phyloP scores from a whole-genome alignment of 108 stramenopile genomes.

The Nannochloropsis gaditana region DNA sequence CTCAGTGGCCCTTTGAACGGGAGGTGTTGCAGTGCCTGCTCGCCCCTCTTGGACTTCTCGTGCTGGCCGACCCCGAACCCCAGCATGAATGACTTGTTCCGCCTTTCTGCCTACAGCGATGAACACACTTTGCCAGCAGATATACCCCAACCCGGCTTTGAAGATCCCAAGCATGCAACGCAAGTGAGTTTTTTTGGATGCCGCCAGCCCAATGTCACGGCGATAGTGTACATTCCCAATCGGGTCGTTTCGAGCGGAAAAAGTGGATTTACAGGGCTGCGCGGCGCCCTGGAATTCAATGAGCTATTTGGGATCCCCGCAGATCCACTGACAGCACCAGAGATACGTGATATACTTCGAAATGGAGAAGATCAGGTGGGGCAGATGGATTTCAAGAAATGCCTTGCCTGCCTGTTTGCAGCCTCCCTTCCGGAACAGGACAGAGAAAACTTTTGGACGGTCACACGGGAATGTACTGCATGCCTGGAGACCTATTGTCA shows the following conservation, averaged over 20 bases:
- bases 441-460: background rate
- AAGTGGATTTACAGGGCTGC: background rate
- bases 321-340: background rate
- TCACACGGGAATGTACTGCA: background rate
- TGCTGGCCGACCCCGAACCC: background rate
- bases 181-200: background rate
- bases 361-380: background rate
- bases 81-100: background rate
- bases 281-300: background rate
- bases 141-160: background rate
- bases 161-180: background rate
- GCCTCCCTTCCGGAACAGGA: background rate
- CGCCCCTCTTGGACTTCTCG: background rate
- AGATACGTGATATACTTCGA: background rate
- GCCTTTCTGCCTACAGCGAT: background rate
- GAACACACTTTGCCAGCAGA: conserved; percentile 14
- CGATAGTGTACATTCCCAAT: background rate
- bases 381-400: background rate
- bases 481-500: conserved; percentile 17
- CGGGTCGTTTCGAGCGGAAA: background rate
- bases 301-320: background rate
- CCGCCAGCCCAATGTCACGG: background rate
- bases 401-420: background rate
- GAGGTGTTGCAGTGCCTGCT: background rate
- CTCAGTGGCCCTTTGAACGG: background rate